Base-by-base conservation (phyloP, 176 grass and related monocot genomes). In the Puya raimondii region DNA sequence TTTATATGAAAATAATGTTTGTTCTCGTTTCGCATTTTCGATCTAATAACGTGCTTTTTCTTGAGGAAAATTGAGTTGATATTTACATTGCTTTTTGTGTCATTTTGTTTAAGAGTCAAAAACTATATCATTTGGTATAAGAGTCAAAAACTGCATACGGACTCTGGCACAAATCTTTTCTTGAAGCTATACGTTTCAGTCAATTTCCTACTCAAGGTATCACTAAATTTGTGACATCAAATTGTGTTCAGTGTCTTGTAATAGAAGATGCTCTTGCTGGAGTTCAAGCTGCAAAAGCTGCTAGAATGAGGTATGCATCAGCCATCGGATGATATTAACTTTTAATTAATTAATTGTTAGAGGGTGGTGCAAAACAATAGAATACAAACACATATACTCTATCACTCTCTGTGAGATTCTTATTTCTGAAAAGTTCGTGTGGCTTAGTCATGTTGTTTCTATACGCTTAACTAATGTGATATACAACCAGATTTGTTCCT, bases 181-280 rank as follows among this genome's bases (percentile, higher is more conserved):
- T 23, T 57, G 21, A 18, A 64, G n/a, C 15, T 64, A 33, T 15
- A 69, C 20, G 23, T 47, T 67, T 29, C 10, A 64, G 63, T 54
- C 12, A 20, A 50, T 57, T 21, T 22, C 73, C 74, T 50, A 69
- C 64, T 47, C 10, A 71, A 12, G 16, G 65, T 80, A 76, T 17
- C 15, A 48, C 8, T 47, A 29, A 48, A 47, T 72, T 69, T 85
- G 53, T 68, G 21, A 52, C 58, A 25, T 51, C 11, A 11, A 68
- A 67, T 66, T 9, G 70, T 74, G 53, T 80, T 71, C 75, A 97
- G 94, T 97, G 87, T 69, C 75, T 97, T 81, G 94, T 88, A 48
- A 93, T 97, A 81, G 94, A 97, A 97, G 89, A 92, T 78, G 94
- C 94, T 50, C 94, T 97, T 74, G 94, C 89, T 78, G 94, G 94